Base-by-base conservation (phyloP, 2,329 filamentous ascomycete species). In the Phyllosticta citriasiana region DNA sequence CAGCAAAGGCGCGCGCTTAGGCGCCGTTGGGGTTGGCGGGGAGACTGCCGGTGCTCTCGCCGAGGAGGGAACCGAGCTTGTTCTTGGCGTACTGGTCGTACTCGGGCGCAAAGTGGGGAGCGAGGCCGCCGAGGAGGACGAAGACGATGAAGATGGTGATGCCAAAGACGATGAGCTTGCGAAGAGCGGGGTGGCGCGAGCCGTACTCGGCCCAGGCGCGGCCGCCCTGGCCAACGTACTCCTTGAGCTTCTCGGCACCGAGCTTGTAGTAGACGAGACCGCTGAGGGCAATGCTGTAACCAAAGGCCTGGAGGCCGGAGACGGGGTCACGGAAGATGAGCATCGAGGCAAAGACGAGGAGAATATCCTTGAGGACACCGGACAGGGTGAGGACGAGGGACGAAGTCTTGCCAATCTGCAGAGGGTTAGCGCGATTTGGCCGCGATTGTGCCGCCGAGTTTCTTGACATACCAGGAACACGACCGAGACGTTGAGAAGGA, bases 191-290 rank as follows among this genome's bases (percentile, higher is more conserved):
- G 71, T 87, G 88, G 66, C 81, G 82, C 68, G 84, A 84, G 62
- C 91, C 91, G 67, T 94, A 91, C 70, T 96, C 91, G 57, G 88
- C 87, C 91, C 91, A 96, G 64, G 86, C 83, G 72, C 91, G 88
- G 71, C 82, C 81, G 60, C 82, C 87, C 67, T 91, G 86, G 64
- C 81, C 80, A 63, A 88, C 77, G 74, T 93, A 91, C 71, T 88
- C 88, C 81, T 88, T 92, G 71, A 96, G 78, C 74, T 91, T 88
- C 63, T 96, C 91, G 63, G 82, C 84, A 62, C 89, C 89, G 63
- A 93, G 86, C 82, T 92, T 92, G 82, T 91, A 93, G 82, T 90
- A 91, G 66, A 91, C 76, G 77, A 94, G 88, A 70, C 89, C 89
- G 64, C 79, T 81, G 30, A 93, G 84, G 57, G 89, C 88, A 71